Conservation (phyloP, 2,329 filamentous ascomycete genomes). For the Rhynchosporium secalis region DNA sequence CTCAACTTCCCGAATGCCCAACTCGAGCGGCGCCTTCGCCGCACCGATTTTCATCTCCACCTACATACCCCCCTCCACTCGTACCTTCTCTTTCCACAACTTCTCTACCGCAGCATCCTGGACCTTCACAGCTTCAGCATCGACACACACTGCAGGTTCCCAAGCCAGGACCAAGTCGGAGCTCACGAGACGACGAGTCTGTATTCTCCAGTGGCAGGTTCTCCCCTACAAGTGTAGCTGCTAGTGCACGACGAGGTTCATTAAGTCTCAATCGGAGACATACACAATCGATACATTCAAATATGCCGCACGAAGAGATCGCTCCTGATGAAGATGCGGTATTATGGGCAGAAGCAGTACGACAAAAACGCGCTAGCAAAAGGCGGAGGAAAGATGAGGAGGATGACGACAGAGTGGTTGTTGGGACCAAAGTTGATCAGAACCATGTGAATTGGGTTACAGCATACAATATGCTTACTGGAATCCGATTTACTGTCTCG, state of each 20-base stretch:
- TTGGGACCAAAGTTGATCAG: constrained; percentile 97
- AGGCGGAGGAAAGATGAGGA: constrained; percentile 79
- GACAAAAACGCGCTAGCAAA: constrained; percentile 88
- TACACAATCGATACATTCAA: constrained; percentile 83
- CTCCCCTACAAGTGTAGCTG: constrained; percentile 59
- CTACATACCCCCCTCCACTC: constrained; percentile 55
- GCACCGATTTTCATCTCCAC: constrained; percentile 66
- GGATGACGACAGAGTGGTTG: constrained; percentile 90
- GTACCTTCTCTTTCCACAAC: constrained; percentile 44
- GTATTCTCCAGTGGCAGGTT: constrained; percentile 74
- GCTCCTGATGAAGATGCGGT: constrained; percentile 86
- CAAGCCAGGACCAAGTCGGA: constrained; percentile 62
- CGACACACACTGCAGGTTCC: constrained; percentile 89
- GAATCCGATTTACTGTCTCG: constrained; percentile 95
- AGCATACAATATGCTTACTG: constrained; percentile 99
- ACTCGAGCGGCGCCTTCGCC: constrained; percentile 39
- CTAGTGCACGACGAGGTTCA: constrained; percentile 73
- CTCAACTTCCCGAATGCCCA: constrained; percentile 31
- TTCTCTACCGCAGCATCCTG: constrained; percentile 45
- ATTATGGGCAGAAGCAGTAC: constrained; percentile 89
- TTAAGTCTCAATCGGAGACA: constrained; percentile 76
- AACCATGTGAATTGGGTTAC: constrained; percentile 96
- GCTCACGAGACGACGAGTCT: constrained; percentile 73
- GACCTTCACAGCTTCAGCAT: constrained; percentile 66
- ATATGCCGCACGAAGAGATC: constrained; percentile 79